These are phyloP conservation scores for Colletotrichum karsti DNA, from an alignment of 2,329 filamentous ascomycete genomes.

Conservation along the genomic window DNA sequence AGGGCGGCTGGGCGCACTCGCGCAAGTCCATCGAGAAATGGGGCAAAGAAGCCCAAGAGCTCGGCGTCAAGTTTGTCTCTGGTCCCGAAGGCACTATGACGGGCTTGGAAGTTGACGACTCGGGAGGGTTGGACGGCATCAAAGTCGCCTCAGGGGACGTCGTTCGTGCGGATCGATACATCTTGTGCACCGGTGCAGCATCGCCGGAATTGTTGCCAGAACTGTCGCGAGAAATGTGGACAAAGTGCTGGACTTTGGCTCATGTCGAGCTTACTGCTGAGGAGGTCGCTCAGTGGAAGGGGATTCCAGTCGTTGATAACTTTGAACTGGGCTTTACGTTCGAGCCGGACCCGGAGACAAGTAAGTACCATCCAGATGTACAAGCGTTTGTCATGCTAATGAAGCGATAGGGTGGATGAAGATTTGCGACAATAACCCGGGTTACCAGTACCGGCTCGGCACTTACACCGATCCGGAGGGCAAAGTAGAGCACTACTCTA, in stretches of 20 bases:
- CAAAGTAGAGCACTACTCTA: conserved; percentile 18
- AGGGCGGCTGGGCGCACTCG: conserved; percentile 21
- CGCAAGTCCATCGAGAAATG: conserved; percentile 7
- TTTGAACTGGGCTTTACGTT: conserved; percentile 32
- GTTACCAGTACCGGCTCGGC: conserved; percentile 25
- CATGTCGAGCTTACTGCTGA: conserved; percentile 11
- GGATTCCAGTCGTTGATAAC: conserved; percentile 22
- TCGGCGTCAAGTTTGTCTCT: conserved; percentile 7
- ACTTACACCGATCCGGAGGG: conserved; percentile 20
- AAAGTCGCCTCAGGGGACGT: conserved; percentile 7
- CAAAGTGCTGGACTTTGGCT: conserved; percentile 20
- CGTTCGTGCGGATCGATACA: conserved; percentile 1
- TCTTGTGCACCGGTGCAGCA: conserved; percentile 16
- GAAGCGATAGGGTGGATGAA: conserved; percentile 19
- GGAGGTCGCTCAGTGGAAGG: conserved; percentile 13
- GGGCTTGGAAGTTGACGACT: not conserved
- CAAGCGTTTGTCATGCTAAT: not conserved
- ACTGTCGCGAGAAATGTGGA: conserved; percentile 13
- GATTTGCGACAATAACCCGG: conserved; percentile 30
- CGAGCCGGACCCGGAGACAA: conserved; percentile 28
- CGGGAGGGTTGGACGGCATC: conserved; percentile 8
- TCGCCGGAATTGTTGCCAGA: conserved; percentile 14
- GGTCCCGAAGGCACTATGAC: conserved; percentile 16
- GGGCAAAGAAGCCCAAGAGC: not conserved
- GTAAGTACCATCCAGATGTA: not conserved